Conservation (phyloP, 768 basidiomycete species). For the Lentinula edodes region DNA sequence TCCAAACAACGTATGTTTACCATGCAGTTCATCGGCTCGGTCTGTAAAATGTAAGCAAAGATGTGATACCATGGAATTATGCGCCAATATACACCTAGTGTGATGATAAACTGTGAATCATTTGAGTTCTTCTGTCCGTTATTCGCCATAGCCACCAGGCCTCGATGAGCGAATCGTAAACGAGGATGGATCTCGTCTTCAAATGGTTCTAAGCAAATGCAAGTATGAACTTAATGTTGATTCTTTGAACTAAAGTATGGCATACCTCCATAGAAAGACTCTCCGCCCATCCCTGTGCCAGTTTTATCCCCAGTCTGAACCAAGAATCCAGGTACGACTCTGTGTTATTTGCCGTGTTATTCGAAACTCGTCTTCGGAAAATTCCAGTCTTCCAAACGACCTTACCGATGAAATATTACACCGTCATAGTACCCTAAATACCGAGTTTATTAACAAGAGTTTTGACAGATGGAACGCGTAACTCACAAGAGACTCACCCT, state of each 20-base stretch:
- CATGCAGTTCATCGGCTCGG: conserved; percentile 87
- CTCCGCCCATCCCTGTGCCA: conserved; percentile 87
- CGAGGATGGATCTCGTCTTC: conserved; percentile 94
- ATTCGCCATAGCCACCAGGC: conserved; percentile 90
- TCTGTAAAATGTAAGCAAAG: conserved; percentile 36
- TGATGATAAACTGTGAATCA: conserved; percentile 93
- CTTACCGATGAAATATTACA: conserved; percentile 87
- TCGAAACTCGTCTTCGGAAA: not conserved
- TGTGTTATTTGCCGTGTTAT: conserved; percentile 15
- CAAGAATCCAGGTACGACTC: conserved; percentile 87
- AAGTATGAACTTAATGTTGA: not conserved
- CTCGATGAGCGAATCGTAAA: conserved; percentile 83
- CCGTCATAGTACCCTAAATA: conserved; percentile 89
- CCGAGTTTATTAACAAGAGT: not conserved
- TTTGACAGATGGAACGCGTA: not conserved
- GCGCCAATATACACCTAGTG: conserved; percentile 54
- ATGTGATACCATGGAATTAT: not conserved
- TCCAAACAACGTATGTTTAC: conserved; percentile 95
- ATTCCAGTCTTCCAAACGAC: not conserved
- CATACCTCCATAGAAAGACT: conserved; percentile 89
- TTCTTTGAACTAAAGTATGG: not conserved
- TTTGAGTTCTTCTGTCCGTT: conserved; percentile 83
- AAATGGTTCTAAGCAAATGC: conserved; percentile 63
- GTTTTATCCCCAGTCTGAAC: conserved; percentile 94
- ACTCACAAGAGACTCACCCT: conserved; percentile 50